Base-by-base conservation (phyloP, 495 filamentous ascomycete species). In the Penicillium soppii region DNA sequence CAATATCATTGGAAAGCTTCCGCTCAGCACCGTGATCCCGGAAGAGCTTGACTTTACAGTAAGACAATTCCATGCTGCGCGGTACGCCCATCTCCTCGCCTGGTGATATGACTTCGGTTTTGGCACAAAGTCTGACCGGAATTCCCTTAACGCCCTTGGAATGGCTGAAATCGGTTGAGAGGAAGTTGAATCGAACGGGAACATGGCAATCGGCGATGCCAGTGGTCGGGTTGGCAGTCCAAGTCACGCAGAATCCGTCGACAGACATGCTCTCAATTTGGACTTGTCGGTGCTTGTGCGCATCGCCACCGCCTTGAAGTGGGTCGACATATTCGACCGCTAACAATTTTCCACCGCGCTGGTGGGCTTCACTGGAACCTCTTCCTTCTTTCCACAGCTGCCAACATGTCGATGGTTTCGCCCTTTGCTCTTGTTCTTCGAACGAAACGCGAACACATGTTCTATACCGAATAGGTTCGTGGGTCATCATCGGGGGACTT, bases 121-220 rank as follows among this genome's bases (percentile, higher is more conserved):
- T 96, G 4, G 91, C 83, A 63, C 92, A 97, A 4, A 98, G 77
- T 35, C 94, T 72, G 10, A 98, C 91, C 0, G 92, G 90, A 47
- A 96, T 95, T 15, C 94, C 94, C 66, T 97, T 97, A 23, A 98
- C 92, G 23, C 94, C 94, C 57, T 98, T 97, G 6, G 94, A 97
- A 59, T 96, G 91, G 63, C 91, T 97, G 64, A 97, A 98, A 62
- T 98, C 94, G 10, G 92, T 98, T 0, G 94, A 98, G 0, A 97
- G 79, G 62, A 98, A 98, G 67, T 98, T 97, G 78, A 97, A 98
- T 38, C 91, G 89, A 13, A 97, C 88, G 12, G 90, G 83, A 27
- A 98, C 81, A 21, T 79, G 85, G 69, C 89, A 94, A 44, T 95
- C 87, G 7, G 86, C 73, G 2, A 70, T 57, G 0, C 80, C 81